These are phyloP conservation scores for Wickerhamiella alocasiicola DNA, from an alignment of 805 yeast genomes.

Conservation along the genomic window DNA sequence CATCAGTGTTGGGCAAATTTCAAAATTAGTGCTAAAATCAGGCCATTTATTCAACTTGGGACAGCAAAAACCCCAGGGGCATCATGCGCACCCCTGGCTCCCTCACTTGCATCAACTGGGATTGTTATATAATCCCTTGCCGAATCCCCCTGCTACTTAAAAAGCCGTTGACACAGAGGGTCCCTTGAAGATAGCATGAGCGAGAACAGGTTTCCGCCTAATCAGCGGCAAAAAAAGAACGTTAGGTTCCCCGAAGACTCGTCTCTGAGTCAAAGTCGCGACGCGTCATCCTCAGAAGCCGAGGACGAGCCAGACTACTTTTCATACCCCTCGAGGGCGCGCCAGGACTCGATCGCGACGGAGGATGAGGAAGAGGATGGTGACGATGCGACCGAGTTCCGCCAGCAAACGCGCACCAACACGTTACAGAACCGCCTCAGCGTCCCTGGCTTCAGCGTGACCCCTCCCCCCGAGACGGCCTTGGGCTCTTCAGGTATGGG, in stretches of 20 bases:
- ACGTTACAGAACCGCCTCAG: conserved; percentile 4
- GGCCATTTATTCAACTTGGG: no score
- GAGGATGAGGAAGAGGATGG: conserved; percentile 5
- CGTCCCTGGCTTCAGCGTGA: conserved; percentile 6
- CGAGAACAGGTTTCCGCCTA: no score
- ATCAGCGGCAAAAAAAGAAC: conserved; percentile 6
- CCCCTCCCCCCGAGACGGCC: conserved; percentile 5
- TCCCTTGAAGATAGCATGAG: no score
- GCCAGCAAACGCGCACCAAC: conserved; percentile 4
- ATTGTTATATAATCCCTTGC: no score
- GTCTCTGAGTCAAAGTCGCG: conserved; percentile 5
- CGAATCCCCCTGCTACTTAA: no score
- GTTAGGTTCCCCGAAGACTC: conserved; percentile 7
- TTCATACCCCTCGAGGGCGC: no score
- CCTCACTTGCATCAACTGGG: no score
- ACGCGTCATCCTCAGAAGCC: not conserved
- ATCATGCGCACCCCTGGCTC: no score
- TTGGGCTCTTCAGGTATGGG: not conserved
- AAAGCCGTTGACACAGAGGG: no score
- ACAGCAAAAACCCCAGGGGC: no score
- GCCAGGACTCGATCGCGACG: not conserved
- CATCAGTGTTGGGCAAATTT: no score
- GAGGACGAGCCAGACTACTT: conserved; percentile 5
- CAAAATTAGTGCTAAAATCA: no score
- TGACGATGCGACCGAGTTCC: conserved; percentile 1